Base-by-base conservation (phyloP, 495 filamentous ascomycete genomes). In the Penicillium ochrochloron region DNA sequence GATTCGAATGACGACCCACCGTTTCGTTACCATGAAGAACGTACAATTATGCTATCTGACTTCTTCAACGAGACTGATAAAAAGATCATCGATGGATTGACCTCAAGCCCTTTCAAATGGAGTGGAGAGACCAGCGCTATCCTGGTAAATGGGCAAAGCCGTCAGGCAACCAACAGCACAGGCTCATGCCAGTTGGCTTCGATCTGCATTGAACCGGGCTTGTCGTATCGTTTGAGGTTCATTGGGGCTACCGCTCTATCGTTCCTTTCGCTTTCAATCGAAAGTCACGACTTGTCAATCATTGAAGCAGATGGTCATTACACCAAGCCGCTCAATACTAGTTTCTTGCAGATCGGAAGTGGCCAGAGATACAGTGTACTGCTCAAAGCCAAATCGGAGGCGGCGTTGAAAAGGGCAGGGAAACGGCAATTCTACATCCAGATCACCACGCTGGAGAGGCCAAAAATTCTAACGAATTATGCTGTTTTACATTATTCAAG, bases 351-450 rank as follows among this genome's bases (percentile, higher is more conserved):
- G 5, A 42, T 42, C 17, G 14, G 15, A 6, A 17, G 15, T n/a
- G 39, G 39, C 14, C 39, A 42, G 17, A 17, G 39, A 42, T 42
- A 42, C 15, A 42, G 39, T 11, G 39, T 42, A n/a, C 39, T 42
- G 5, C 17, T 42, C 15, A 42, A 17, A 7, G 39, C 39, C 15
- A 42, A 42, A 15, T 17, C 39, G 15, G 39, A 17, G 39, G 17
- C 39, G 2, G 39, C 3, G 15, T 42, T 42, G 15, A n/a, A 42
- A 4, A 42, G n/a, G n/a, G 39, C 39, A 6, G 17, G 17, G 17
- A 42, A 42, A n/a, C 39, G 39, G 39, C 39, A 42, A 42, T n/a
- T 42, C 39, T 42, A 42, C 39, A 42, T 42, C 17, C 39, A 42
- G 7, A 17, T 42, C 17, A 42, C 39, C 39, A 42, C 37, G 4